Percentiles rank a stretch among this genome's conserved stretches.
These are phyloP conservation scores for Hemisphaericaspora nanyangensis DNA, from an alignment of 805 yeast species.

Conservation along the genomic window DNA sequence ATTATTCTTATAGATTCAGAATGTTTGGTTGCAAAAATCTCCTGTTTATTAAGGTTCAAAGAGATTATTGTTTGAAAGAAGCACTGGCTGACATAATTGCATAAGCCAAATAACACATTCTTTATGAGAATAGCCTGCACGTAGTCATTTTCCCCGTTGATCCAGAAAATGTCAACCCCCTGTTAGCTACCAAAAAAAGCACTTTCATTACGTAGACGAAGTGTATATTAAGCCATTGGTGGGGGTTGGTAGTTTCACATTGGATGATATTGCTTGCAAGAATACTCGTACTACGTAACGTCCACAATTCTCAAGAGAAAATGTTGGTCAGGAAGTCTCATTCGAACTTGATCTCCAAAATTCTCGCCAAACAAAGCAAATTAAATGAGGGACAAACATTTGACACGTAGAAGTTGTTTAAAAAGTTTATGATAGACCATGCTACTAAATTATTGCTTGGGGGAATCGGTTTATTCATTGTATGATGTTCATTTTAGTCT, in stretches of 20 bases:
- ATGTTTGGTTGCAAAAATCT: too few relatives aligned
- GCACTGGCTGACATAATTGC: too few relatives aligned
- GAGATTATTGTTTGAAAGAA: too few relatives aligned
- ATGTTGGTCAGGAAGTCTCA: constrained; percentile 30
- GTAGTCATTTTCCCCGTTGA: constrained; percentile 23
- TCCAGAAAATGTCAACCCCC: constrained; percentile 35
- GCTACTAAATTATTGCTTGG: constrained; percentile 42
- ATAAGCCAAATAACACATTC: constrained; percentile 8
- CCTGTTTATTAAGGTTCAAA: too few relatives aligned
- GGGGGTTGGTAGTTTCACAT: constrained; percentile 38
- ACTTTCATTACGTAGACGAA: constrained; percentile 30
- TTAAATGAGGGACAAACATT: constrained; percentile 20
- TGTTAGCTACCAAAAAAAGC: constrained; percentile 37
- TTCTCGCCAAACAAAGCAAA: constrained; percentile 21
- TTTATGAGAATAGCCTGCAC: constrained; percentile 13
- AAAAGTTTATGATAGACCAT: constrained; percentile 34
- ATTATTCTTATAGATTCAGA: too few relatives aligned
- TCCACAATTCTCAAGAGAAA: constrained; percentile 38
- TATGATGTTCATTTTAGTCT: constrained; percentile 25
- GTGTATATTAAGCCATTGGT: constrained; percentile 28
- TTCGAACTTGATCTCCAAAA: constrained; percentile 30
- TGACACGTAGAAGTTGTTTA: constrained; percentile 33
- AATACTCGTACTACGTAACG: constrained; percentile 33
- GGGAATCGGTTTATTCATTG: constrained; percentile 28
- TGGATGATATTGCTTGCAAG: constrained; percentile 38